Evolutionary conservation across 2,329 filamentous ascomycete genomes (phyloP), one percentile per base, ranked within the genome.

Genomic region (Mariannaea sp.): DNA sequence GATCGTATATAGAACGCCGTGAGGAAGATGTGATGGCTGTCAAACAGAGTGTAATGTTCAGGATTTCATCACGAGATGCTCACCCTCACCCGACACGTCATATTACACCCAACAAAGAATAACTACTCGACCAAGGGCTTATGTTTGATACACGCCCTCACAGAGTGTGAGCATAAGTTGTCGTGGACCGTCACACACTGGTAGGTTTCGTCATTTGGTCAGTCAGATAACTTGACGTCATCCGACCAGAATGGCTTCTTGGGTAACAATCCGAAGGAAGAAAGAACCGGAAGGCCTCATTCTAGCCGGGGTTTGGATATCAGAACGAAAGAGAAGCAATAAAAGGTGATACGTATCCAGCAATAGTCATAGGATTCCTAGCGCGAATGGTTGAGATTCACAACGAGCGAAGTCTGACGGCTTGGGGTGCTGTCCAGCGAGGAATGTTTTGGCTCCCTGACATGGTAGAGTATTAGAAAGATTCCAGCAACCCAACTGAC

Each of bases 81-180:
- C 24, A n/a, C 19, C 13, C 19, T 33, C 12, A 20, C 22, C 33
- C 10, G 26, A 48, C 46, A 53, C 50, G 44, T 44, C 50, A 53
- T 49, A 44, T n/a, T 49, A 40, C 51, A 54, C 49, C 33, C 36
- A 24, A 30, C n/a, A 39, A 13, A 7, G 27, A 20, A 33, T 49
- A 27, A 32, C 41, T 33, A 43, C 39, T 49, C 43, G 51, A 26
- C 27, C 26, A 29, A 7, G 32, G 36, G 27, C 14, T 20, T 33
- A 32, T 13, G 12, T 14, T 41, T 26, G 39, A 52, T 29, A 22
- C 44, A 36, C 14, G 26, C 45, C 35, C 24, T 49, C 27, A 35
- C 22, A n/a, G 30, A 29, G 14, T 26, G 41, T 40, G 40, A 49
- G 12, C 16, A 27, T 24, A 24, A 26, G 29, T 29, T 14, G 42